phyloP scores from a whole-genome alignment of 371 early-diverging fungal species.

The Rhizomucor pusillus region DNA sequence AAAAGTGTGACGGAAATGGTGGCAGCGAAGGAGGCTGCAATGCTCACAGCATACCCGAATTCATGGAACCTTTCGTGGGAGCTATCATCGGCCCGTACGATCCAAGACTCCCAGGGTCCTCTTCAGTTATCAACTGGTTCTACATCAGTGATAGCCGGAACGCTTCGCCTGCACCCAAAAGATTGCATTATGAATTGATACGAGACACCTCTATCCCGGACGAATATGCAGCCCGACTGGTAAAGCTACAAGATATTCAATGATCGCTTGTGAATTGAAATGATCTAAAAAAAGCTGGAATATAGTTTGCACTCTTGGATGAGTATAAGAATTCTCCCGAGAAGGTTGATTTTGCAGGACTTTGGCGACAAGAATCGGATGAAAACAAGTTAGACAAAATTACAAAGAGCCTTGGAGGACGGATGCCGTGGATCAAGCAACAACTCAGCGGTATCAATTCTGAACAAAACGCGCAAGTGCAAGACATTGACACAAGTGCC shows the following conservation, averaged over 20 bases:
- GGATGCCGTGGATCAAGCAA: constrained; percentile 74
- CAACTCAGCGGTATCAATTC: not conserved
- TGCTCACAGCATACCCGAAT: not conserved
- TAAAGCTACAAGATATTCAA: constrained; percentile 17
- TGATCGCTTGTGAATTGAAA: not conserved
- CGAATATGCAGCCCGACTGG: constrained; percentile 53
- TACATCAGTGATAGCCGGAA: constrained; percentile 48
- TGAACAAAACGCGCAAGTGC: no score
- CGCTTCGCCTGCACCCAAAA: constrained; percentile 55
- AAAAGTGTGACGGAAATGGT: constrained; percentile 16
- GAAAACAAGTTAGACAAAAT: constrained; percentile 72
- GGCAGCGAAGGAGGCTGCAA: no score
- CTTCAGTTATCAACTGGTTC: constrained; percentile 85
- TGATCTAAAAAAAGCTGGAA: not conserved
- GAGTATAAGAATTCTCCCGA: constrained; percentile 57
- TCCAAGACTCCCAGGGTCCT: constrained; percentile 72
- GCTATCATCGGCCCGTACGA: constrained; percentile 89
- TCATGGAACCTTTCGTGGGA: constrained; percentile 83
- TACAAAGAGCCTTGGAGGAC: constrained; percentile 63
- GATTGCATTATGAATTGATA: constrained; percentile 59
- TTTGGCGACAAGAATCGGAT: constrained; percentile 67
- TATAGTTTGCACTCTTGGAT: constrained; percentile 55
- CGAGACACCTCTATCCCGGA: constrained; percentile 48
- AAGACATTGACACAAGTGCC: no score
- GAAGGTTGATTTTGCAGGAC: constrained; percentile 59